Evolutionary conservation across 495 filamentous ascomycete species (phyloP).

Genomic region (Penicillium alfredii): DNA sequence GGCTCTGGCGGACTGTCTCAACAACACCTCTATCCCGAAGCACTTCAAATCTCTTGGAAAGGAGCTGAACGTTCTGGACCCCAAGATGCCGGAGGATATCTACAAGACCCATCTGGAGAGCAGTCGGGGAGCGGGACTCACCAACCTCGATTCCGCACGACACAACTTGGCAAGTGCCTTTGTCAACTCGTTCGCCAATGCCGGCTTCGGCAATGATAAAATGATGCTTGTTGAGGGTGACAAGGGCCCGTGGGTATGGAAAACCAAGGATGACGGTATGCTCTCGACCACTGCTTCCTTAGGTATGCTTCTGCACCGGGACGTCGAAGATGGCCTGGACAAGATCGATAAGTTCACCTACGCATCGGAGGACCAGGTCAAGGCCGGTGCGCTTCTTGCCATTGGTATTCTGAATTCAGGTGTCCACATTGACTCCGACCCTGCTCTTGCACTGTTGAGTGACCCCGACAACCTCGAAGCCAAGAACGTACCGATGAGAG

Average conservation of each 20-base stretch:
- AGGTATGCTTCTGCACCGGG: slow-evolving; percentile 84
- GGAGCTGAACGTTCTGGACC: slow-evolving; percentile 93
- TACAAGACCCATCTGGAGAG: slow-evolving; percentile 99
- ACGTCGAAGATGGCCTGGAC: slow-evolving; percentile 81
- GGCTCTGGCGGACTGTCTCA: slow-evolving; percentile 72
- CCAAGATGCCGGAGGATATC: slow-evolving; percentile 96
- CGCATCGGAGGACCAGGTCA: slow-evolving; percentile 72
- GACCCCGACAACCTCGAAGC: slow-evolving; percentile 69
- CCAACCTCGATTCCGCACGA: slow-evolving; percentile 88
- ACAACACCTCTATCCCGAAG: slow-evolving; percentile 79
- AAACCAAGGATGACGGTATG: slow-evolving; percentile 98
- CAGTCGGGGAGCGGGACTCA: slow-evolving; percentile 82
- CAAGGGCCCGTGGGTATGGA: slow-evolving; percentile 94
- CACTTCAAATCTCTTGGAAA: slow-evolving; percentile 92
- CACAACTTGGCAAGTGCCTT: slow-evolving; percentile 96
- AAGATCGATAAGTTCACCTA: slow-evolving; percentile 93
- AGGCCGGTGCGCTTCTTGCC: slow-evolving; percentile 82
- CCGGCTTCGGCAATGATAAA: slow-evolving; percentile 91
- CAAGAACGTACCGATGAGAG: slow-evolving; percentile 68
- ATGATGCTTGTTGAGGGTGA: slow-evolving; percentile 82
- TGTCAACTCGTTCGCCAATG: slow-evolving; percentile 94
- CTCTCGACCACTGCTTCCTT: slow-evolving; percentile 90
- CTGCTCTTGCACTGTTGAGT: slow-evolving; percentile 76
- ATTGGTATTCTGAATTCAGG: slow-evolving; percentile 93
- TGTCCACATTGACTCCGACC: slow-evolving; percentile 78